Evolutionary conservation across 768 basidiomycete species (phyloP).

Genomic region (Boletellus sp.): DNA sequence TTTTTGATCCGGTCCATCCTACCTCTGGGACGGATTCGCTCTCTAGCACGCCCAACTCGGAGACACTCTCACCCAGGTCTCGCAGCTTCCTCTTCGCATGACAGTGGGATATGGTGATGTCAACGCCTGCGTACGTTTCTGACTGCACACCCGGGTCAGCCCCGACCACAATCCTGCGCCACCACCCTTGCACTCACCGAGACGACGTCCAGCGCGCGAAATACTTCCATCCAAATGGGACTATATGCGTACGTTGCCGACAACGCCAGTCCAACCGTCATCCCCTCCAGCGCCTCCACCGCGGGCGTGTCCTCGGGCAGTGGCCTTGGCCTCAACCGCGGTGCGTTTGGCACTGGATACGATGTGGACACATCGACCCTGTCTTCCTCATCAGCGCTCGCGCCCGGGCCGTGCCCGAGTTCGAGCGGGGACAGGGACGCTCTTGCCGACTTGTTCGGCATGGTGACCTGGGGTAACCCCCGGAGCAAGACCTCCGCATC

Average conservation of each 20-base stretch:
- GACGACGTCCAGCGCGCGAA: too few species aligned
- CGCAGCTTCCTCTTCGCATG: not conserved
- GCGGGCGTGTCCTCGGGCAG: slow-evolving; percentile 24
- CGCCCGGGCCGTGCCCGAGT: not conserved
- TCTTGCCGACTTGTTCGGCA: not conserved
- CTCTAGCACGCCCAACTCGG: too few species aligned
- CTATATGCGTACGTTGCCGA: too few species aligned
- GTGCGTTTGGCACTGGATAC: slow-evolving; percentile 21
- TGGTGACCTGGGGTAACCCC: not conserved
- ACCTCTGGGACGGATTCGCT: too few species aligned
- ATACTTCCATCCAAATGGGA: too few species aligned
- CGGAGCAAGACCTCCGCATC: not conserved
- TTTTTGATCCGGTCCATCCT: not conserved
- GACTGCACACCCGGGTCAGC: not conserved
- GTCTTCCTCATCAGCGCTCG: not conserved
- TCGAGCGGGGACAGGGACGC: slow-evolving; percentile 1
- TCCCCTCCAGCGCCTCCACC: too few species aligned
- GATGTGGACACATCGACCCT: not conserved
- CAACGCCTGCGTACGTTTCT: not conserved
- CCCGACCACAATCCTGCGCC: not conserved
- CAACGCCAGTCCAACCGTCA: not conserved
- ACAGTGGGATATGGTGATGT: not conserved
- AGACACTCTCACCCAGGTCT: not conserved
- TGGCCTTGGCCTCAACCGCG: slow-evolving; percentile 14
- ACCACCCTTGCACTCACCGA: not conserved